Base-by-base conservation (phyloP, 805 yeast species). In the Candida incommunis region DNA sequence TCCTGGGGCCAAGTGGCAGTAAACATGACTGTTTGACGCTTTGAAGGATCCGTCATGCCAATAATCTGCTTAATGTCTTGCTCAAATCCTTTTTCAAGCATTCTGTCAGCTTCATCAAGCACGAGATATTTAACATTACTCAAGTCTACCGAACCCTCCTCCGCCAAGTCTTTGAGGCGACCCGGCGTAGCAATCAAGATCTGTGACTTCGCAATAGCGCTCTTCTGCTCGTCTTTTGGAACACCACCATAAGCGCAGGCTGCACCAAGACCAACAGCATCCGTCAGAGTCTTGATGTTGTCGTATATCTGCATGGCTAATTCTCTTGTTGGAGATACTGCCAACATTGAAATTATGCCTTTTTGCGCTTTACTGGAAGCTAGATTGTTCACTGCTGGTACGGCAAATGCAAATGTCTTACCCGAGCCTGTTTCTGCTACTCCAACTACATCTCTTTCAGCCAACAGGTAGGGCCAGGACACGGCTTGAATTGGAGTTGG, bases 1-100 rank as follows among this genome's bases (percentile, higher is more conserved):
- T 90, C 95, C 56, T 83, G 84, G n/a, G 99, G 99, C 98, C 98
- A 92, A 1, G 99, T 92, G n/a, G 99, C 99, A 7, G 98, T 90
- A 66, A 92, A 92, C 97, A 92, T 92, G 51, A 92, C 71, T 0
- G 98, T 92, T 65, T 90, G 97, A 67, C 97, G 72, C 23, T 71
- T 56, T 22, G 63, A 60, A 2, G 57, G 44, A 25, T 65, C 58
- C 22, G 74, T 68, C 15, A 85, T 72, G 46, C 80, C 74, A 59
- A 92, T 77, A 52, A 92, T 86, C 51, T 73, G 70, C 61, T 83
- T 86, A 59, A 92, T 90, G 64, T 90, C 98, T 61, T 90, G 94
- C 66, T 94, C 97, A 58, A 92, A 92, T 29, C 99, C 99, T 65
- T 84, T 92, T 63, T 92, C 98, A 48, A 92, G 74, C 97, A 92